Conservation (phyloP, 2,329 filamentous ascomycete species). For the Lecanicillium sp. region DNA sequence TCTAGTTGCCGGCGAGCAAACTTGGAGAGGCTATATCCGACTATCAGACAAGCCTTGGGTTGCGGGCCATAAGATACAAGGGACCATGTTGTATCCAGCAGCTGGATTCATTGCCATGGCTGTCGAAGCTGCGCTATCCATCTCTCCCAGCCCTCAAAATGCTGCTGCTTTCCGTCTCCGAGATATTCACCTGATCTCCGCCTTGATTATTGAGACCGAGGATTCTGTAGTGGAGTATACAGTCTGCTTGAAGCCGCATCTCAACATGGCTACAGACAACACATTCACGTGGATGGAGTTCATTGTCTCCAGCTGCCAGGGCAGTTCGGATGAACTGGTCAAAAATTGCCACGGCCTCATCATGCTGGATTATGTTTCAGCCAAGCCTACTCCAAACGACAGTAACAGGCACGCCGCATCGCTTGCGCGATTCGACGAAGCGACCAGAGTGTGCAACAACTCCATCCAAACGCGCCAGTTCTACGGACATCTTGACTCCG, state of each 20-base stretch:
- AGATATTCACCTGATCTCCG: neutral
- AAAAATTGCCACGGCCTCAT: neutral
- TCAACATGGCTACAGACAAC: neutral
- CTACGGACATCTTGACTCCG: constrained; percentile 10
- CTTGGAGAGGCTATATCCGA: constrained; percentile 18
- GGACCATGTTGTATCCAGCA: constrained; percentile 27
- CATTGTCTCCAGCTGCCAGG: neutral
- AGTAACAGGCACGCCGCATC: neutral
- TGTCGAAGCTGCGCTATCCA: constrained; percentile 18
- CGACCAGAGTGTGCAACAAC: neutral
- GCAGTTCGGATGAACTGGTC: neutral
- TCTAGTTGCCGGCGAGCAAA: constrained; percentile 15
- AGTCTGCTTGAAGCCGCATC: neutral
- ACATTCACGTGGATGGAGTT: neutral
- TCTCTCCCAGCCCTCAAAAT: neutral
- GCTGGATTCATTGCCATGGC: constrained; percentile 27
- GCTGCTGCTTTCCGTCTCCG: neutral
- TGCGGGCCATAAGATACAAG: constrained; percentile 25
- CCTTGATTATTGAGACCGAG: neutral
- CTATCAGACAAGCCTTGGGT: constrained; percentile 27
- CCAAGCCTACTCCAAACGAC: neutral
- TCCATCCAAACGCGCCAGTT: neutral
- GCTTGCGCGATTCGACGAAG: neutral
- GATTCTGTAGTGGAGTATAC: neutral
- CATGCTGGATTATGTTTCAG: neutral